A percentile compares a stretch with the other conserved stretches of the same genome.
Conservation (phyloP, 2,329 filamentous ascomycete species). For the Claviceps africana region DNA sequence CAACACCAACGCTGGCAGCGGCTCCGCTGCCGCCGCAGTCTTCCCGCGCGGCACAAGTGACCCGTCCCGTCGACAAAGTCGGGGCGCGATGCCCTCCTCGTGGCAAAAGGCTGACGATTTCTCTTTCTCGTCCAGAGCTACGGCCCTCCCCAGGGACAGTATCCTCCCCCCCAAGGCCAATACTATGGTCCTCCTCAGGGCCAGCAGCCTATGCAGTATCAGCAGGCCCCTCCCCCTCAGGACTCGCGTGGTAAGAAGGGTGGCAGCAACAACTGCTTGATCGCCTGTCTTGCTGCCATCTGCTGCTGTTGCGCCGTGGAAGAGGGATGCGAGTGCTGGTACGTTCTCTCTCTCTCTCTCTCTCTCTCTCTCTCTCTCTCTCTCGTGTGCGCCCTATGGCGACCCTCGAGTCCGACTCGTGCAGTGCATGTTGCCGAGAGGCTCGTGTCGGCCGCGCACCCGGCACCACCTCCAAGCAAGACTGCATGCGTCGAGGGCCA, state of each 20-base stretch:
- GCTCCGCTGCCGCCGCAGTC: too few relatives aligned
- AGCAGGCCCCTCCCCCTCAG: slow-evolving; percentile 22
- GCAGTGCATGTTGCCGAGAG: too few relatives aligned
- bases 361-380: not conserved
- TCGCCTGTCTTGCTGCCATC: slow-evolving; percentile 32
- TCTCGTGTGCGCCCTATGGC: too few relatives aligned
- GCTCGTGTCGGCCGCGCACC: too few relatives aligned
- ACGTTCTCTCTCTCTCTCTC: slow-evolving; percentile 10
- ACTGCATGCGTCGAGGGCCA: not conserved
- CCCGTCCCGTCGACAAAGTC: too few relatives aligned
- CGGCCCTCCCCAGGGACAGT: slow-evolving; percentile 18
- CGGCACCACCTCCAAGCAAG: not conserved
- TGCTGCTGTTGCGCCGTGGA: slow-evolving; percentile 38
- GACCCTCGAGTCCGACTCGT: too few relatives aligned
- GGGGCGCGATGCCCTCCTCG: not conserved
- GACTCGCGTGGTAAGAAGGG: slow-evolving; percentile 15
- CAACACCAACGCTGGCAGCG: too few relatives aligned
- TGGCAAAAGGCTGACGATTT: not conserved
- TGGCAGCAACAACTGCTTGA: slow-evolving; percentile 28
- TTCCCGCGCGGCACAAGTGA: too few relatives aligned
- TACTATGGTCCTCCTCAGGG: slow-evolving; percentile 18
- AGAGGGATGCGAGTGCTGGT: slow-evolving; percentile 37
- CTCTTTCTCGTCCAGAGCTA: slow-evolving; percentile 12
- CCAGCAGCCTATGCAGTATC: slow-evolving; percentile 30
- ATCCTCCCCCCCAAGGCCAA: slow-evolving; percentile 20